phyloP scores from a whole-genome alignment of 345 rosid genomes.

The Diplotaxis tenuifolia region DNA sequence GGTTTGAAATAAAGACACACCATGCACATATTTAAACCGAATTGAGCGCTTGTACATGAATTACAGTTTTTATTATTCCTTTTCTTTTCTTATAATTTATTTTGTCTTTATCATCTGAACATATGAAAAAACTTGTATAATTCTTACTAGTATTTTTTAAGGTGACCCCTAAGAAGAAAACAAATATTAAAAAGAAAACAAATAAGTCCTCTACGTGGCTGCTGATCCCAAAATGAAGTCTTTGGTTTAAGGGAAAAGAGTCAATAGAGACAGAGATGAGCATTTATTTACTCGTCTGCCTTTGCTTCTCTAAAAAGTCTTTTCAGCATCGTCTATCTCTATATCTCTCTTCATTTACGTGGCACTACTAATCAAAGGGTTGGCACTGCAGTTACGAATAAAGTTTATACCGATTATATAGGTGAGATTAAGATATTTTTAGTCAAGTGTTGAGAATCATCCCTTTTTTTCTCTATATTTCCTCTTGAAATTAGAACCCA shows the following conservation, averaged over 20 bases:
- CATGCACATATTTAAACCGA: not conserved
- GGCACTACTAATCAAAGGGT: slow-evolving; percentile 21
- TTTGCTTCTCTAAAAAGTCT: slow-evolving; percentile 49
- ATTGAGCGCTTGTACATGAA: not conserved
- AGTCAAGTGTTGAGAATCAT: not conserved
- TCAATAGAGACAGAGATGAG: slow-evolving; percentile 40
- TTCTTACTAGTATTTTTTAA: too few relatives aligned
- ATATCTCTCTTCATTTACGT: slow-evolving; percentile 8
- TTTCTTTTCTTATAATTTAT: not conserved
- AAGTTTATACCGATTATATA: slow-evolving; percentile 21
- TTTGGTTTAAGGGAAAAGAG: slow-evolving; percentile 6
- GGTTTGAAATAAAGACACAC: not conserved
- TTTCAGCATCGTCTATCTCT: not conserved
- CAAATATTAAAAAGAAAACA: not conserved
- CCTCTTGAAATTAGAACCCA: not conserved
- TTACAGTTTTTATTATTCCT: not conserved
- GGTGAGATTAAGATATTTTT: slow-evolving; percentile 17
- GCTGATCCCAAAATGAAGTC: not conserved
- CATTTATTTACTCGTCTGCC: slow-evolving; percentile 64
- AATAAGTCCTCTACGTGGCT: slow-evolving; percentile 7
- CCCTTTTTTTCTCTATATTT: not conserved
- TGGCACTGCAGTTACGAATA: slow-evolving; percentile 11
- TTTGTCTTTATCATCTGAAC: not conserved
- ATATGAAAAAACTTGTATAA: not conserved
- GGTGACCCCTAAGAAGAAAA: not conserved